Evolutionary conservation across 495 filamentous ascomycete genomes (phyloP).

Genomic region (Daldinia grandis): DNA sequence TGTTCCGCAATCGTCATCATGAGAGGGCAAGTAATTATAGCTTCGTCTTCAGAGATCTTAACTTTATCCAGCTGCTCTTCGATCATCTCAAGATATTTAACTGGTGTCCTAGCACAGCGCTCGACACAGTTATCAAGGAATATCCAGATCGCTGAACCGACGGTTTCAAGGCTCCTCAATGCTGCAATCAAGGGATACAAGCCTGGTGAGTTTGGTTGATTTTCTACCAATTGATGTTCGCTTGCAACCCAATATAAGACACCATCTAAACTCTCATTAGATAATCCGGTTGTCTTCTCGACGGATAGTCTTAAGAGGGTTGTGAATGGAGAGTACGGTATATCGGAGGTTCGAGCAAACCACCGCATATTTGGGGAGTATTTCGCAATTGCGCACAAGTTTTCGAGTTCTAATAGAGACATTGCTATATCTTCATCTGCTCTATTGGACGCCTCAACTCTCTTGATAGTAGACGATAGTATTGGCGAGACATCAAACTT

Average conservation of each 20-base stretch:
- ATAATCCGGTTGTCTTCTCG: constrained; percentile 52
- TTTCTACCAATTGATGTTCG: constrained; percentile 60
- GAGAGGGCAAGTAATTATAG: constrained; percentile 60
- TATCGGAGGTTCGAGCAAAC: constrained; percentile 65
- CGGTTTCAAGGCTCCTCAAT: constrained; percentile 46
- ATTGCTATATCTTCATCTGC: constrained; percentile 57
- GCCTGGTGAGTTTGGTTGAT: constrained; percentile 43
- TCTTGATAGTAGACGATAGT: constrained; percentile 69
- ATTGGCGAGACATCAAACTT: constrained; percentile 84
- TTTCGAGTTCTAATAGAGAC: constrained; percentile 73
- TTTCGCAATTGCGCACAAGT: constrained; percentile 77
- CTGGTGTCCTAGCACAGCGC: constrained; percentile 71
- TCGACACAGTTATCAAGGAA: constrained; percentile 85
- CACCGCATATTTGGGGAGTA: constrained; percentile 83
- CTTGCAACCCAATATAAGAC: constrained; percentile 59
- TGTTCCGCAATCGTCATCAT: constrained; percentile 76
- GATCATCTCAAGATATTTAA: constrained; percentile 74
- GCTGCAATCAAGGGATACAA: constrained; percentile 63
- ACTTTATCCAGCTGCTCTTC: constrained; percentile 49
- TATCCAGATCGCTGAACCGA: constrained; percentile 53
- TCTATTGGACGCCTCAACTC: constrained; percentile 31
- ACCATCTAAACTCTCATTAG: constrained; percentile 52
- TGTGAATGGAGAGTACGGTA: constrained; percentile 70
- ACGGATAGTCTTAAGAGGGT: constrained; percentile 64
- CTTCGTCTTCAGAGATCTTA: constrained; percentile 17